Evolutionary conservation across 1,284 basidiomycete genomes (phyloP).

Genomic region (Trichosporon sp.): DNA sequence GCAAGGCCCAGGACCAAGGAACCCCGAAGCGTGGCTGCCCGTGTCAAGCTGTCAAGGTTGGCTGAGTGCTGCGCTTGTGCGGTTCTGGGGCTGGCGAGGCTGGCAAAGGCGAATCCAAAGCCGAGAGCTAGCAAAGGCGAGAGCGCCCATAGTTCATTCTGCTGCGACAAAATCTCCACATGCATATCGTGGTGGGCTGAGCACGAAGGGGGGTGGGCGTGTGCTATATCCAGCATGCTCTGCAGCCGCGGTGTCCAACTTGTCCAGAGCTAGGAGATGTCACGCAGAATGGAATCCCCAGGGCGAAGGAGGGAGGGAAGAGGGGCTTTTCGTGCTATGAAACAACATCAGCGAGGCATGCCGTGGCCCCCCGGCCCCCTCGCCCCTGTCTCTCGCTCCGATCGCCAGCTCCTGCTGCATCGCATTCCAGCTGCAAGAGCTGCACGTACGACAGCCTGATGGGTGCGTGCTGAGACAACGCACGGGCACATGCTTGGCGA

Average conservation of each 20-base stretch:
- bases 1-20: background rate
- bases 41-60: background rate
- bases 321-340: background rate
- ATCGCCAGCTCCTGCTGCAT: background rate
- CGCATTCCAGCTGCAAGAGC: background rate
- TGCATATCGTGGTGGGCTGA: background rate
- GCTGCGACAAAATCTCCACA: background rate
- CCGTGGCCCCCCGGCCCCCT: background rate
- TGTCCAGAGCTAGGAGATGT: background rate
- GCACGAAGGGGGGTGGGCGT: background rate
- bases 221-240: background rate
- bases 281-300: slow-evolving; percentile 10
- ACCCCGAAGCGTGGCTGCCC: background rate
- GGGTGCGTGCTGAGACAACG: background rate
- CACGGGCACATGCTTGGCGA: background rate
- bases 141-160: background rate
- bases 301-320: background rate
- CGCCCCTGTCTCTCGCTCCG: background rate
- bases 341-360: background rate
- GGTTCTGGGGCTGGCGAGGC: background rate
- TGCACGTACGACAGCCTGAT: no score
- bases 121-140: no score
- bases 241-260: no score
- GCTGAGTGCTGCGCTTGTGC: background rate
- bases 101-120: no score